Evolutionary conservation across 2,329 filamentous ascomycete species (phyloP).

Genomic region (Diaporthe ilicicola): DNA sequence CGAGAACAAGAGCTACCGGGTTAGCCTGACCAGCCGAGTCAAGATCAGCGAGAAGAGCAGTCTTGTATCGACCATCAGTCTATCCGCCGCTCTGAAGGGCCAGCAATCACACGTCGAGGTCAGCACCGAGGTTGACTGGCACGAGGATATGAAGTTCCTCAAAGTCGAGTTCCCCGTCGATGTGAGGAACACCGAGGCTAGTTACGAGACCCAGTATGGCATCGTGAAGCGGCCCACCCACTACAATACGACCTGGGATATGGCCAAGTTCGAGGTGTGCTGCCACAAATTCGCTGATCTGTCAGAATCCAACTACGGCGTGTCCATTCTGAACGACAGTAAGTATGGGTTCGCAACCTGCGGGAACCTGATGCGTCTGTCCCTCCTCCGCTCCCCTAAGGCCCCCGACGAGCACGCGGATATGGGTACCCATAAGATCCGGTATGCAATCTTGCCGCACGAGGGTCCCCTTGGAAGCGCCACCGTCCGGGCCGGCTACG

Average conservation of each 20-base stretch:
- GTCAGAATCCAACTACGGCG: conserved; percentile 86
- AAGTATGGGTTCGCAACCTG: conserved; percentile 96
- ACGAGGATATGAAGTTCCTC: conserved; percentile 95
- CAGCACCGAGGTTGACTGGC: conserved; percentile 91
- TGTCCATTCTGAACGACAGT: conserved; percentile 92
- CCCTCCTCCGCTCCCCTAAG: conserved; percentile 86
- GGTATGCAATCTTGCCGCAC: conserved; percentile 92
- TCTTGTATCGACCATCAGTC: conserved; percentile 84
- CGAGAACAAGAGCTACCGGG: conserved; percentile 77
- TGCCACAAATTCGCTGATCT: conserved; percentile 94
- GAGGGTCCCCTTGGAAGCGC: conserved; percentile 72
- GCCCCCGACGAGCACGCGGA: conserved; percentile 93
- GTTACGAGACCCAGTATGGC: conserved; percentile 94
- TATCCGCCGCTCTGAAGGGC: conserved; percentile 73
- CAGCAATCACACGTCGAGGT: conserved; percentile 79
- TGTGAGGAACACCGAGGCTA: conserved; percentile 88
- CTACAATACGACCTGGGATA: conserved; percentile 93
- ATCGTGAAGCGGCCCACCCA: conserved; percentile 90
- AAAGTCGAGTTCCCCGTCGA: conserved; percentile 99
- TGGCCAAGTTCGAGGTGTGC: conserved; percentile 97
- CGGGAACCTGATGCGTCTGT: conserved; percentile 89
- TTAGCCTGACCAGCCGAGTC: conserved; percentile 84
- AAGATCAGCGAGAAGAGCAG: conserved; percentile 88
- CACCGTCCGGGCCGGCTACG: conserved; percentile 84
- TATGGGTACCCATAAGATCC: conserved; percentile 88